A percentile compares a stretch with the other conserved stretches of the same genome.
phyloP scores from a whole-genome alignment of 2,329 filamentous ascomycete genomes.

The Fusarium sp. region DNA sequence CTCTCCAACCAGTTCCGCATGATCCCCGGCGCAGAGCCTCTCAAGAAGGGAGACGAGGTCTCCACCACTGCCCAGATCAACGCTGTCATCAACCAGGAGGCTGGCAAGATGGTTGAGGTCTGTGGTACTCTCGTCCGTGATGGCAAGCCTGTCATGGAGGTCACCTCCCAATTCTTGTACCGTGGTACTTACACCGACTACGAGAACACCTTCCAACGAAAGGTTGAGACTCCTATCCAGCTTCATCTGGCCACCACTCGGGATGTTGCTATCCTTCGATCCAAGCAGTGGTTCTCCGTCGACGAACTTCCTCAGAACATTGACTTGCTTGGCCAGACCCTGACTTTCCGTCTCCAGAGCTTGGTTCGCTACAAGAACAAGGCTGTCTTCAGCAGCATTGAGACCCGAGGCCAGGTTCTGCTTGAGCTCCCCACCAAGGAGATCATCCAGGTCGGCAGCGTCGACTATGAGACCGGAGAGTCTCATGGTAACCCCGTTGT shows the following conservation, averaged over 20 bases:
- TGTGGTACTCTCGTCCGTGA: constrained; percentile 93
- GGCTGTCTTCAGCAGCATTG: constrained; percentile 87
- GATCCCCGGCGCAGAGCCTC: constrained; percentile 91
- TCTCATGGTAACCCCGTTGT: constrained; percentile 97
- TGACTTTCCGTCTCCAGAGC: constrained; percentile 95
- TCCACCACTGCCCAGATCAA: constrained; percentile 96
- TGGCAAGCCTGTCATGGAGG: constrained; percentile 91
- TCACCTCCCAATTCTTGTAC: constrained; percentile 98
- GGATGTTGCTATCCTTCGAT: constrained; percentile 92
- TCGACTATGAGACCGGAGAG: constrained; percentile 90
- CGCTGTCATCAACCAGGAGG: constrained; percentile 96
- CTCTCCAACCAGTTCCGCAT: constrained; percentile 98
- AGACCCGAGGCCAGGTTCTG: constrained; percentile 91
- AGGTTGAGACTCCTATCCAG: constrained; percentile 94
- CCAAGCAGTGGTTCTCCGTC: constrained; percentile 97
- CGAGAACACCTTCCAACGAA: constrained; percentile 98
- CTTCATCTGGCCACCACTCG: constrained; percentile 86
- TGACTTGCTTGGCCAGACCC: constrained; percentile 89
- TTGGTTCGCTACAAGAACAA: constrained; percentile 95
- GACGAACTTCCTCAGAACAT: constrained; percentile 76
- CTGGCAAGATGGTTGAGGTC: constrained; percentile 99
- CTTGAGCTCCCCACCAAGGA: constrained; percentile 97
- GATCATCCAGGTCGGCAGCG: constrained; percentile 94
- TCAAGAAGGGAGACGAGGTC: constrained; percentile 95
- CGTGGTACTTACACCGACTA: constrained; percentile 91